Evolutionary conservation across 139 green algal species (phyloP).

Genomic region (Diplosphaera chodatii): DNA sequence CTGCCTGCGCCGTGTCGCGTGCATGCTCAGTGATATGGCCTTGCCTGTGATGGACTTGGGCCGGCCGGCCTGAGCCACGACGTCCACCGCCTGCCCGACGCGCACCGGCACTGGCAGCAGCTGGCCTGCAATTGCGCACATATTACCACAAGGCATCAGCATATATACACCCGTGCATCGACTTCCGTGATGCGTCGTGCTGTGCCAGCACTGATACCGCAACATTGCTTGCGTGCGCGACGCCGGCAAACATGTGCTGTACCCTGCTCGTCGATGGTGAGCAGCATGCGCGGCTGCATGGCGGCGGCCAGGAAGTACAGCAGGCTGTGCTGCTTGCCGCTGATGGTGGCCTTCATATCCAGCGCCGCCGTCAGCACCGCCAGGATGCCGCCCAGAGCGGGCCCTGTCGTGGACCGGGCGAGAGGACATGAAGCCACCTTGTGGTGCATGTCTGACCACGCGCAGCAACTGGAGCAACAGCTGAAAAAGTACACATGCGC

Average conservation of each 20-base stretch:
- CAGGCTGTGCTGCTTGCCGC: constrained; percentile 86
- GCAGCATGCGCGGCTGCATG: constrained; percentile 93
- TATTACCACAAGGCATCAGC: too few species aligned
- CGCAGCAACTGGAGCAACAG: too few species aligned
- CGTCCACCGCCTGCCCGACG: constrained; percentile 93
- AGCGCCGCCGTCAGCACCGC: constrained; percentile 68
- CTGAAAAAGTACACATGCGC: too few species aligned
- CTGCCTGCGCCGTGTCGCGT: not conserved
- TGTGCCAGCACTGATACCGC: too few species aligned
- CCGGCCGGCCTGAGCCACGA: constrained; percentile 92
- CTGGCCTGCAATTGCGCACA: constrained; percentile 40
- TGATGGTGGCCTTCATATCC: constrained; percentile 72
- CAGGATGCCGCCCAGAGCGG: constrained; percentile 77
- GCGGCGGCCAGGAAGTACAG: constrained; percentile 86
- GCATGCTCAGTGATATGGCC: not conserved
- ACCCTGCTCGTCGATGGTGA: constrained; percentile 86
- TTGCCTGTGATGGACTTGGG: constrained; percentile 95
- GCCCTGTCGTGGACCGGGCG: constrained; percentile 29
- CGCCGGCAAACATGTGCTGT: not conserved
- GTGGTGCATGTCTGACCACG: too few species aligned
- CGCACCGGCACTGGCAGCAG: constrained; percentile 80
- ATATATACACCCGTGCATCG: too few species aligned
- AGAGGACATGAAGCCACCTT: too few species aligned
- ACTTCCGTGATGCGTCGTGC: too few species aligned
- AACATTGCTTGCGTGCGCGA: too few species aligned